These are phyloP conservation scores for Cairneyella variabilis DNA, from an alignment of 495 filamentous ascomycete genomes.

Conservation along the genomic window DNA sequence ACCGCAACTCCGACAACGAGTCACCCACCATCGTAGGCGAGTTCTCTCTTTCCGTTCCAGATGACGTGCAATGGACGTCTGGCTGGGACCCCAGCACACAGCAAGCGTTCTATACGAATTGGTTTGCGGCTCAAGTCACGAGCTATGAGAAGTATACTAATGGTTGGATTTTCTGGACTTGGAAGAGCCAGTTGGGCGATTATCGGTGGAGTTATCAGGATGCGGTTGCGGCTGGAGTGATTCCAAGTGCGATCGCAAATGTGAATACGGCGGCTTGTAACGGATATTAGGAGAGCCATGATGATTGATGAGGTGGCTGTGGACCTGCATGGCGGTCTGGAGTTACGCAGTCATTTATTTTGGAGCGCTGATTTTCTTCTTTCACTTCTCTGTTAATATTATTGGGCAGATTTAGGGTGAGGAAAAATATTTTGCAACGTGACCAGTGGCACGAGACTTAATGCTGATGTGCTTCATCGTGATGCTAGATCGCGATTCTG, in stretches of 20 bases:
- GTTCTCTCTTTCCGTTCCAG: slow-evolving; percentile 48
- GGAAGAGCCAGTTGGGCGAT: slow-evolving; percentile 55
- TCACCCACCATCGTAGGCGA: slow-evolving; percentile 52
- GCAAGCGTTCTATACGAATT: slow-evolving; percentile 49
- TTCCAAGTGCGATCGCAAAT: slow-evolving; percentile 31
- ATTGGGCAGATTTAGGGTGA: no score
- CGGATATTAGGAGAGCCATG: slow-evolving; percentile 3
- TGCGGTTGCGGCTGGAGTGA: slow-evolving; percentile 45
- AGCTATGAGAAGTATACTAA: slow-evolving; percentile 49
- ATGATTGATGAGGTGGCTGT: no score
- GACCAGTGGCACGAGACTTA: no score
- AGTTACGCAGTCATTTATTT: no score
- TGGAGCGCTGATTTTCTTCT: no score
- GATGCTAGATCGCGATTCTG: no score
- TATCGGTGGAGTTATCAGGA: slow-evolving; percentile 57
- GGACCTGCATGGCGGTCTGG: no score
- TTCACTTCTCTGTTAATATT: no score
- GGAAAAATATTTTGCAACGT: no score
- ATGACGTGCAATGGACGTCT: slow-evolving; percentile 38
- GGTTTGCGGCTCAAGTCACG: slow-evolving; percentile 57
- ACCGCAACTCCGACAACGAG: slow-evolving; percentile 35
- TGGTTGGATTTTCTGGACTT: slow-evolving; percentile 63
- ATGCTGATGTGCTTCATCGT: no score
- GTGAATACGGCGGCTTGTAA: slow-evolving; percentile 28
- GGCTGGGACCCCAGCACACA: slow-evolving; percentile 44